A percentile compares a stretch with the other conserved stretches of the same genome.
These are phyloP conservation scores for Forsythia viridissima DNA, from an alignment of 257 asterid genomes.

Conservation along the genomic window DNA sequence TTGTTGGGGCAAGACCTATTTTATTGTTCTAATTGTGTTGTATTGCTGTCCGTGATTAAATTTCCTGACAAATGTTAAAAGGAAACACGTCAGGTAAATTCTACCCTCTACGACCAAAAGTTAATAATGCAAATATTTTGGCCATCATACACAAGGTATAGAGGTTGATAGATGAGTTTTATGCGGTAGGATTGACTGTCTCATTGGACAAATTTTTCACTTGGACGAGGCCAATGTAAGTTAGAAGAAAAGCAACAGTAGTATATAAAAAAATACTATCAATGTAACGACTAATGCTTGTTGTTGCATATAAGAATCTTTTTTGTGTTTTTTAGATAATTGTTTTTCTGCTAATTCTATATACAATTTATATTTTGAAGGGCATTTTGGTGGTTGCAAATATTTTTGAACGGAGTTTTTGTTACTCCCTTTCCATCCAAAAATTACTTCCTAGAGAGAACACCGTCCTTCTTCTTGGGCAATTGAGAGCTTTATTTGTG, in stretches of 20 bases:
- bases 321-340: not conserved
- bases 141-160: not conserved
- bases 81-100: not conserved
- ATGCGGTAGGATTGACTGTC: not conserved
- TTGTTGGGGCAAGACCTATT: not conserved
- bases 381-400: not conserved
- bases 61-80: no score
- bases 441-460: not conserved
- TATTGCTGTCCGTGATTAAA: not conserved
- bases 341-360: not conserved
- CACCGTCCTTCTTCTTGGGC: not conserved
- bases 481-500: not conserved
- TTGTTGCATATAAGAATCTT: not conserved
- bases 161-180: not conserved
- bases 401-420: not conserved
- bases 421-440: not conserved
- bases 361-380: not conserved
- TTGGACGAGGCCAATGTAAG: not conserved
- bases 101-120: not conserved
- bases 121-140: not conserved
- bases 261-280: not conserved
- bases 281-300: not conserved
- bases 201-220: not conserved
- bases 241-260: not conserved
- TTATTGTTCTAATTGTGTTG: not conserved